These are phyloP conservation scores for Pseudogymnoascus sp. DNA, from an alignment of 2,329 filamentous ascomycete species.

Conservation along the genomic window DNA sequence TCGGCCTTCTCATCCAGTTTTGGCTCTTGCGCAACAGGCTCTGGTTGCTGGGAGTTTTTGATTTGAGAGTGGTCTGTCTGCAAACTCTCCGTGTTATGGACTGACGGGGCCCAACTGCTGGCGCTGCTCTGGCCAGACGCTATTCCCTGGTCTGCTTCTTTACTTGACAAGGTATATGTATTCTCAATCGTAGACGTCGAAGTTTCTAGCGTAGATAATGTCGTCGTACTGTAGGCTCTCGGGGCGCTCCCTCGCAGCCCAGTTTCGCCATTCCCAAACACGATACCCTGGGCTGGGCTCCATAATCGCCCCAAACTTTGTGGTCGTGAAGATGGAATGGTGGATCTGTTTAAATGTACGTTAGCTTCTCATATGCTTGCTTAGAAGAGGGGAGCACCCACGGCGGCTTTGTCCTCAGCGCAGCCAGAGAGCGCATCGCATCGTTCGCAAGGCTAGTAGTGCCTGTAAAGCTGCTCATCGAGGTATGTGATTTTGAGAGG, in stretches of 20 bases:
- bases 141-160: neutral
- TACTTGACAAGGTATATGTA: constrained; percentile 8
- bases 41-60: neutral
- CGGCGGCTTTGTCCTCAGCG: constrained; percentile 16
- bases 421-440: constrained; percentile 18
- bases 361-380: constrained; percentile 12
- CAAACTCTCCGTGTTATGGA: neutral
- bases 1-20: constrained; percentile 29
- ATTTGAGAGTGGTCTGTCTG: neutral
- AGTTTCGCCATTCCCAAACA: constrained; percentile 26
- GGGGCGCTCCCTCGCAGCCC: neutral
- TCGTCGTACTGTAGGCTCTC: neutral
- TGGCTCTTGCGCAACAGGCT: constrained; percentile 17
- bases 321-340: neutral
- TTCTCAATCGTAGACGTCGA: constrained; percentile 12
- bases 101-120: neutral
- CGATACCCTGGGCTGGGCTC: constrained; percentile 33
- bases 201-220: neutral
- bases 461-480: constrained; percentile 18
- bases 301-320: constrained; percentile 25
- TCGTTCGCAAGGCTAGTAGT: constrained; percentile 15
- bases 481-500: constrained; percentile 20
- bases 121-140: neutral
- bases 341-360: neutral
- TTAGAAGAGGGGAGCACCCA: constrained; percentile 14